A percentile compares a stretch with the other conserved stretches of the same genome.
phyloP scores from a whole-genome alignment of 495 filamentous ascomycete species.

The Penicillium desertorum region DNA sequence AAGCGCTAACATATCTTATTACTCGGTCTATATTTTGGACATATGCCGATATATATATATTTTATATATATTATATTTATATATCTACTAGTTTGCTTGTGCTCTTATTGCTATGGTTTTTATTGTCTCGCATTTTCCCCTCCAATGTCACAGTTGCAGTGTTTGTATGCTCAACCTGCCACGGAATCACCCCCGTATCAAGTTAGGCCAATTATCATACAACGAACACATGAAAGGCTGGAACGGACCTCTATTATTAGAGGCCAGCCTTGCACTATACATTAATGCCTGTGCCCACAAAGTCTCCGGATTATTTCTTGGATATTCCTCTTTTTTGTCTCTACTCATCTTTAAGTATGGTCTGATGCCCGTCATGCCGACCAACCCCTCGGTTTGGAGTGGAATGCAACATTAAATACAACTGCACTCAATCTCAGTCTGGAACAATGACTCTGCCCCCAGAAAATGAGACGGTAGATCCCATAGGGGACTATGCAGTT shows the following conservation, averaged over 20 bases:
- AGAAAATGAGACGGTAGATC: slow-evolving; percentile 2
- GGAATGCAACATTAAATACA: neutral
- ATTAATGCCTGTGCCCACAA: neutral
- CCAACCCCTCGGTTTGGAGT: slow-evolving; percentile 1
- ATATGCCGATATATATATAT: neutral
- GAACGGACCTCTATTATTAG: neutral
- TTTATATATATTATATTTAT: too few relatives aligned
- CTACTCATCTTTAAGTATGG: neutral
- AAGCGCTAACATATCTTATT: neutral
- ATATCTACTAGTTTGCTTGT: neutral
- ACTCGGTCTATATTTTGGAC: neutral
- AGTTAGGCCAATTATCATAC: slow-evolving; percentile 1
- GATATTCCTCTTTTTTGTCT: neutral
- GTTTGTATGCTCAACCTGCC: slow-evolving; percentile 6
- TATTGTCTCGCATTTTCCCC: neutral
- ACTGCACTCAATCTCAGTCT: neutral
- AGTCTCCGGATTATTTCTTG: neutral
- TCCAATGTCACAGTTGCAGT: neutral
- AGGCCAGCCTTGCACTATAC: neutral
- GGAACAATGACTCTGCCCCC: neutral
- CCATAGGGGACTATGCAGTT: neutral
- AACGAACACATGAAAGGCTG: slow-evolving; percentile 1
- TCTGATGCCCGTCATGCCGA: slow-evolving; percentile 4
- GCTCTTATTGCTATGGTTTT: neutral
- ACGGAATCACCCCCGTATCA: slow-evolving; percentile 4